Evolutionary conservation across 306 rosid genomes (phyloP), one percentile per base, ranked within the genome.

Genomic region (Prunus davidiana): DNA sequence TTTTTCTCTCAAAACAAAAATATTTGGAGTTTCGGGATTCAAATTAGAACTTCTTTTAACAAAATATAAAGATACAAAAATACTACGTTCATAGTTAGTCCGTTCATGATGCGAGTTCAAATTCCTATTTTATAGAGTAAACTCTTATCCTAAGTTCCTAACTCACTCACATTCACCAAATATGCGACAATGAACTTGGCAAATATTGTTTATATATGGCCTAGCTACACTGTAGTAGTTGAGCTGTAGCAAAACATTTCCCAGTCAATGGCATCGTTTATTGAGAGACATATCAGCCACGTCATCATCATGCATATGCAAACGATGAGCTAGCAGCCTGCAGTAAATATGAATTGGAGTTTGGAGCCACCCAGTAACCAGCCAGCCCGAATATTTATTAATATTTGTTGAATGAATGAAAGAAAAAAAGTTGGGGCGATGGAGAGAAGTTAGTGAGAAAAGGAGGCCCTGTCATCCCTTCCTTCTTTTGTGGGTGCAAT

Each of bases 401-500:
- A 38, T 38, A 38, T 38, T 38, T 38, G 43, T 22, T 24, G 64
- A 60, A 56, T 24, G 18, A 12, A 60, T 54, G 67, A 49, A 76
- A 20, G 76, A 74, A 12, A 30, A 52, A 19, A 11, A 22, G 6
- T n/a, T 25, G 20, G 28, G 64, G 65, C 73, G 34, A 56, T 76
- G 81, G 83, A 55, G 73, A 89, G 80, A 78, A 77, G 66, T 84
- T 87, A 86, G 93, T 85, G 90, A 87, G 79, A 77, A 85, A 81
- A 91, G 81, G 76, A 82, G 92, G 91, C n/a, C 83, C 91, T 94
- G 93, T 47, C 11, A 18, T 51, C n/a, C 14, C 67, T 78, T 71
- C 81, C 91, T 84, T 81, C 82, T 84, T 90, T 94, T 88, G 89
- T 90, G 98, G 91, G 90, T 94, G 96, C 90, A 87, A 86, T 82